phyloP scores from a whole-genome alignment of 108 stramenopile species.

The Nitzschia inconspicua region DNA sequence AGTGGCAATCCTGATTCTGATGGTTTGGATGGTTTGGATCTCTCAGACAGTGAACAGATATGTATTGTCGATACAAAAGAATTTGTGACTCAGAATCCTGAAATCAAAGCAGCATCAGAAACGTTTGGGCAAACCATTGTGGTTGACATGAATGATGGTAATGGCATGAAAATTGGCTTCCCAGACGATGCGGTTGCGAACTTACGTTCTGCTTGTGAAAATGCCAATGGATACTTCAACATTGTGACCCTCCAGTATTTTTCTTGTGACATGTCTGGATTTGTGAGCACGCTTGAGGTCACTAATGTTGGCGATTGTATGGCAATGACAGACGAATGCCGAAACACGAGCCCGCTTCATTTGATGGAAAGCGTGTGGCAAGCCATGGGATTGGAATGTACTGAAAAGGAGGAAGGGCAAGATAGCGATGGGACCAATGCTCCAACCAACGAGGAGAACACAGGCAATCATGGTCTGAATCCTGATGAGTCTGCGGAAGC shows the following conservation, averaged over 20 bases:
- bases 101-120: background rate
- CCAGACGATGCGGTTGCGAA: background rate
- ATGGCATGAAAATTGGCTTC: constrained; percentile 1
- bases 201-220: background rate
- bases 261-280: background rate
- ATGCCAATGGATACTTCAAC: background rate
- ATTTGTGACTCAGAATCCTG: background rate
- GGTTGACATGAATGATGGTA: background rate
- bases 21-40: background rate
- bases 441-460: background rate
- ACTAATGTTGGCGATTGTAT: background rate
- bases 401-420: background rate
- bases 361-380: background rate
- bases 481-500: background rate
- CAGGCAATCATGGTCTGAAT: background rate
- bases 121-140: background rate
- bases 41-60: background rate
- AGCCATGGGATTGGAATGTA: background rate
- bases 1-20: background rate
- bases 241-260: background rate
- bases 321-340: constrained; percentile 5
- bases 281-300: background rate
- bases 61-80: background rate
- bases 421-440: background rate
- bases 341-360: background rate